Conservation (phyloP, 2,329 filamentous ascomycete genomes). For the Monilinia laxa region DNA sequence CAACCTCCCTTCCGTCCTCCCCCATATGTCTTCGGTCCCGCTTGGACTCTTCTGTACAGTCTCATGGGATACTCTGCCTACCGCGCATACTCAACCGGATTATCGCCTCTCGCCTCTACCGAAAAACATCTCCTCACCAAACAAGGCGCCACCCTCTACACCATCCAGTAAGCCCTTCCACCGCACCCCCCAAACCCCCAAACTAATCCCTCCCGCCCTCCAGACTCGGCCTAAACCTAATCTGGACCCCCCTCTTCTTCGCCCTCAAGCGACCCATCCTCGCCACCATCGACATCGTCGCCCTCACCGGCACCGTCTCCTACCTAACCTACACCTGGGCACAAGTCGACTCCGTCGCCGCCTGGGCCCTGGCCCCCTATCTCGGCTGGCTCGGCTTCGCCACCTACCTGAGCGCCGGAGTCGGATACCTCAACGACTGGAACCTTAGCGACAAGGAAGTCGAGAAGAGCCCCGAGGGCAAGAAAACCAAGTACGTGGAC, state of each 20-base stretch:
- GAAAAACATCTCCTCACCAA: conserved; percentile 48
- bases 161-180: conserved; percentile 57
- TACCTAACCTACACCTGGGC: conserved; percentile 78
- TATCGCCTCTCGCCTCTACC: conserved; percentile 47
- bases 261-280: conserved; percentile 68
- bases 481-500: conserved; percentile 39
- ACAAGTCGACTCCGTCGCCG: conserved; percentile 68
- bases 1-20: conserved; percentile 66
- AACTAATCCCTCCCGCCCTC: not conserved
- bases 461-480: conserved; percentile 30
- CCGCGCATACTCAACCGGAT: conserved; percentile 66
- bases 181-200: not conserved
- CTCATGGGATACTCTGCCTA: conserved; percentile 89
- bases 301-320: conserved; percentile 67
- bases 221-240: conserved; percentile 71
- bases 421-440: conserved; percentile 69
- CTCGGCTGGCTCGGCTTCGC: conserved; percentile 84
- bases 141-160: conserved; percentile 77
- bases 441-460: conserved; percentile 47
- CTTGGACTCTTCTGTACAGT: conserved; percentile 66
- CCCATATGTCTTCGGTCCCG: conserved; percentile 60
- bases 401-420: conserved; percentile 74
- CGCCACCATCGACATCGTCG: conserved; percentile 73
- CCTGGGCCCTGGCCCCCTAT: conserved; percentile 77
- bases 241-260: conserved; percentile 95